Evolutionary conservation across 495 filamentous ascomycete species (phyloP).

Genomic region (Podospora pseudocomata): DNA sequence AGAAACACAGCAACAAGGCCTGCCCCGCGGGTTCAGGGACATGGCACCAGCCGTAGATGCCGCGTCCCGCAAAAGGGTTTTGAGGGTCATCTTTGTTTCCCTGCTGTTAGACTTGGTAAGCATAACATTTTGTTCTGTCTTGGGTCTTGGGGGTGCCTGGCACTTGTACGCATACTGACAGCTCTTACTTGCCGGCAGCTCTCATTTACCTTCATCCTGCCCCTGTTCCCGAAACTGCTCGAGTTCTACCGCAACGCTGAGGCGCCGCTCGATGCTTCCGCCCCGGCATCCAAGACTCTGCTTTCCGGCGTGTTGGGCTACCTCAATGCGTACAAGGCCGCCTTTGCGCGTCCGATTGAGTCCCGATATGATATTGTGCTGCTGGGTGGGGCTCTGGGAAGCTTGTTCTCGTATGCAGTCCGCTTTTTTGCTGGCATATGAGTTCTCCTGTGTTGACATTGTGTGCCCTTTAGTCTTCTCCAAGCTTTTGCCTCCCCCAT

Average conservation of each 20-base stretch:
- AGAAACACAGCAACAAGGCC: neutral
- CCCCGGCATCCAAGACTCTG: slow-evolving; percentile 51
- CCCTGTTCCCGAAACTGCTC: slow-evolving; percentile 89
- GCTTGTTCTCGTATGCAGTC: slow-evolving; percentile 60
- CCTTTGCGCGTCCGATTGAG: slow-evolving; percentile 90
- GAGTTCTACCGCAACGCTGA: slow-evolving; percentile 85
- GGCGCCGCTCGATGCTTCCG: slow-evolving; percentile 50
- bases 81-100: slow-evolving; percentile 65
- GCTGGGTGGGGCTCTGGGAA: slow-evolving; percentile 89
- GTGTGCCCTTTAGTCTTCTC: slow-evolving; percentile 48
- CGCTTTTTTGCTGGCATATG: neutral
- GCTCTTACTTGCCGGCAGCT: slow-evolving; percentile 32
- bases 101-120: slow-evolving; percentile 53
- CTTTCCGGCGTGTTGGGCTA: slow-evolving; percentile 75
- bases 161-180: slow-evolving; percentile 26
- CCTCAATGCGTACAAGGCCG: slow-evolving; percentile 91
- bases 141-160: slow-evolving; percentile 7
- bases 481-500: slow-evolving; percentile 91
- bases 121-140: neutral
- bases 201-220: slow-evolving; percentile 87
- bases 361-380: slow-evolving; percentile 96
- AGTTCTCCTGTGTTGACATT: slow-evolving; percentile 12
- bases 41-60: slow-evolving; percentile 47
- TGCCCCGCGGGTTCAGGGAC: neutral
- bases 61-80: slow-evolving; percentile 67